phyloP scores from a whole-genome alignment of 495 filamentous ascomycete species.

The Daldinia vernicosa region DNA sequence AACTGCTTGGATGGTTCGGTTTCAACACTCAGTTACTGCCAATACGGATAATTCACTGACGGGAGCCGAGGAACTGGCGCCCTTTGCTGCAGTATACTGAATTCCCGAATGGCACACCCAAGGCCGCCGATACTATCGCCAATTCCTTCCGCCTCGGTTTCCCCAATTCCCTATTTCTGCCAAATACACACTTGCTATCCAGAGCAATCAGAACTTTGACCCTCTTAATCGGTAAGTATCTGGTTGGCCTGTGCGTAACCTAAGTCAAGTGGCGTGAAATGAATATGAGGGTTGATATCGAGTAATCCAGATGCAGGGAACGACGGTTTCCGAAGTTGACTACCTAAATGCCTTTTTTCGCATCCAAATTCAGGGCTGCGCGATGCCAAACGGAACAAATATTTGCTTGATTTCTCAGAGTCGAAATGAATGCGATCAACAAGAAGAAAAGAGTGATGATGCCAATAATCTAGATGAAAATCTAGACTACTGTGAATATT shows the following conservation, averaged over 20 bases:
- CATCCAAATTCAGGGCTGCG: constrained; percentile 22
- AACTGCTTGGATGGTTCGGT: neutral
- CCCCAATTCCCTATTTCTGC: constrained; percentile 7
- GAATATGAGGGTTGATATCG: constrained; percentile 13
- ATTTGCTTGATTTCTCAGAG: constrained; percentile 27
- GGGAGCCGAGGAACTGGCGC: neutral
- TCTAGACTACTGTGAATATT: constrained; percentile 29
- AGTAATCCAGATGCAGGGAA: neutral
- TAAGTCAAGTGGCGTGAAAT: constrained; percentile 1
- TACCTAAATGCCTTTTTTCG: constrained; percentile 12
- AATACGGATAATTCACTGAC: constrained; percentile 11
- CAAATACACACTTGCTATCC: constrained; percentile 23
- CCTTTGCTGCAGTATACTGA: constrained; percentile 2
- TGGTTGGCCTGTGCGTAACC: constrained; percentile 5
- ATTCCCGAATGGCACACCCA: constrained; percentile 10
- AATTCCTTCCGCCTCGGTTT: constrained; percentile 14
- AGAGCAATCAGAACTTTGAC: constrained; percentile 13
- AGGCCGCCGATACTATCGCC: constrained; percentile 17
- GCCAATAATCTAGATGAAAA: constrained; percentile 33
- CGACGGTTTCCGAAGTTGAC: constrained; percentile 3
- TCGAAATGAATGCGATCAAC: constrained; percentile 50
- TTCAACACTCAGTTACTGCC: neutral
- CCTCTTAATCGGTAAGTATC: neutral
- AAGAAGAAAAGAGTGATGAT: constrained; percentile 41
- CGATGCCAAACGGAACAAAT: constrained; percentile 20